phyloP scores from a whole-genome alignment of 192 early-diverging fungal genomes.

The Allomyces arbusculus region DNA sequence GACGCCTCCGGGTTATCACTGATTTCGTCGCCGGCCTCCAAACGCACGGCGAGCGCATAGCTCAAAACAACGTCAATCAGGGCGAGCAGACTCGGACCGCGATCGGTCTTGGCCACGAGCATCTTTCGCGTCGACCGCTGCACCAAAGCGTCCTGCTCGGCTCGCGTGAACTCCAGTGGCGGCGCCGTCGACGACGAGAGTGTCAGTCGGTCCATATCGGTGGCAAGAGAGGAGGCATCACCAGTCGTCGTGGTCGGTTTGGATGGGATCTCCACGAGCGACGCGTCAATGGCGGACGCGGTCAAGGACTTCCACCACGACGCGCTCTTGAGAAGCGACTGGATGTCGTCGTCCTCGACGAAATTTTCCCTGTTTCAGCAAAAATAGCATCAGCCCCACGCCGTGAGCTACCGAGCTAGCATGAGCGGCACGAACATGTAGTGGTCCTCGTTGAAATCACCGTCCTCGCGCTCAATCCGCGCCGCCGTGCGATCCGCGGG shows the following conservation, averaged over 20 bases:
- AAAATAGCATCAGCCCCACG: not conserved
- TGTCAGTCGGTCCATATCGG: too few species aligned
- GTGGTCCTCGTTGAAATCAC: not conserved
- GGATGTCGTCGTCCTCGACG: not conserved
- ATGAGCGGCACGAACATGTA: not conserved
- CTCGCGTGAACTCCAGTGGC: not conserved
- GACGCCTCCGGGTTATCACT: not conserved
- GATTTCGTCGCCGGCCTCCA: not conserved
- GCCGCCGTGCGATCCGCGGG: not conserved
- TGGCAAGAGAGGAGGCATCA: too few species aligned
- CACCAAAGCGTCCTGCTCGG: not conserved
- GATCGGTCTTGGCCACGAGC: not conserved
- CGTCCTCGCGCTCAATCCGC: not conserved
- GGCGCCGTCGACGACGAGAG: not conserved
- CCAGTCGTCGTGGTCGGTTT: too few species aligned
- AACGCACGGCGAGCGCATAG: not conserved
- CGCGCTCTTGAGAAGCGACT: not conserved
- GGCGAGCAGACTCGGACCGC: not conserved
- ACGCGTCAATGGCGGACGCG: not conserved
- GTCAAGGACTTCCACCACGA: not conserved
- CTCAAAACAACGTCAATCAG: not conserved
- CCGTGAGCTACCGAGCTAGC: too few species aligned
- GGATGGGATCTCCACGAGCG: too few species aligned
- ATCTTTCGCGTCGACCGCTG: not conserved
- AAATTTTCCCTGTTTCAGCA: not conserved